Base-by-base conservation (phyloP, 495 filamentous ascomycete species). In the Choiromyces venosus region DNA sequence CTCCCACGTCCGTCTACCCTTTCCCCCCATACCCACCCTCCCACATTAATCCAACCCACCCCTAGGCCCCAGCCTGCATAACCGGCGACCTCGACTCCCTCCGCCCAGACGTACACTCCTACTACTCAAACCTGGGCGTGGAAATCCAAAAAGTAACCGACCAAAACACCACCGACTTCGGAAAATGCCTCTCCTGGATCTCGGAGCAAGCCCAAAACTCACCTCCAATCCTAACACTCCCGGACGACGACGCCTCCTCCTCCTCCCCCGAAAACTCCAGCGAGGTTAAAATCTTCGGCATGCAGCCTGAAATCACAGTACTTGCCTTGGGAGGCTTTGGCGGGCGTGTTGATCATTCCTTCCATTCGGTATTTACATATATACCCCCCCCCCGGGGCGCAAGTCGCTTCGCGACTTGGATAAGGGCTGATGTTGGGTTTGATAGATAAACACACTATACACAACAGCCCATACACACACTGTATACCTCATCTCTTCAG, bases 1-100 rank as follows among this genome's bases (percentile, higher is more conserved):
- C 33, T 44, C 71, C 6, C 73, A 74, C 68, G 80, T 82, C n/a
- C 36, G n/a, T 69, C 40, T 65, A 29, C n/a, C 21, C 64, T 42
- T 61, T 67, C 61, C 39, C 65, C 9, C 64, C 39, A 16, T 71
- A n/a, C 66, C n/a, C 61, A 66, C 25, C 25, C 56, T 21, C 29
- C n/a, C 66, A 35, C n/a, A 44, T 71, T 21, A 19, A 67, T 42
- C n/a, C 52, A 25, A 44, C 71, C 70, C 68, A 68, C 33, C 67
- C 36, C 35, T 39, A 86, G 84, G 79, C 90, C 64, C 91, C 94
- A 0, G 80, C 89, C 76, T 81, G 84, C 61, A 93, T 99, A 71
- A 87, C 93, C 76, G 95, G 95, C 69, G 95, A 99, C 79, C 85
- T 98, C 1, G 95, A 99, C 85, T 97, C 93, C 21, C 83, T 97